Evolutionary conservation across 805 yeast genomes (phyloP).

Genomic region (Wickerhamomyces chaumierensis): DNA sequence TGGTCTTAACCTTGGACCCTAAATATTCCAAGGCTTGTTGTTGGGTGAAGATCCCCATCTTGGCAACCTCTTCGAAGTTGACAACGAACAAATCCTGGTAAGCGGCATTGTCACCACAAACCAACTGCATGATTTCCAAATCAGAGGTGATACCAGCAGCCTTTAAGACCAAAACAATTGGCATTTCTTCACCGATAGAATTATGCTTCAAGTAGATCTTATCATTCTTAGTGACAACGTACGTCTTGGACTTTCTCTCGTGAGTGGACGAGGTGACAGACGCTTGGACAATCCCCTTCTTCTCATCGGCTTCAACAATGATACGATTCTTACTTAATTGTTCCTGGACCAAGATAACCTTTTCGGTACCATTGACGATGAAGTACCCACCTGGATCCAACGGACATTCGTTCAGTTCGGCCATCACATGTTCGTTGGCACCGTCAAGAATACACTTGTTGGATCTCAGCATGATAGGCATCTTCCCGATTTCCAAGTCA

Average conservation of each 20-base stretch:
- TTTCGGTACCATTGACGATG: conserved; percentile 95
- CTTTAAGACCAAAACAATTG: conserved; percentile 83
- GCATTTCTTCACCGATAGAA: conserved; percentile 90
- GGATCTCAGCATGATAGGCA: conserved; percentile 97
- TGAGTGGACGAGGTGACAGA: conserved; percentile 97
- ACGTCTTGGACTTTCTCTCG: conserved; percentile 95
- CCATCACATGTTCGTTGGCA: conserved; percentile 75
- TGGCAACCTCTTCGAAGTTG: conserved; percentile 89
- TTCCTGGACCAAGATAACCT: conserved; percentile 93
- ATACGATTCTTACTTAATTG: conserved; percentile 95
- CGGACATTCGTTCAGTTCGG: conserved; percentile 84
- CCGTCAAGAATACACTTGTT: conserved; percentile 83
- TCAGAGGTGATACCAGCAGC: conserved; percentile 94
- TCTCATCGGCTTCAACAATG: conserved; percentile 94
- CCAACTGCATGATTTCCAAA: conserved; percentile 84
- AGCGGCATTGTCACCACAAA: conserved; percentile 79
- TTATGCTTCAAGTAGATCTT: conserved; percentile 88
- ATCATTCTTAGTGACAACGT: conserved; percentile 85
- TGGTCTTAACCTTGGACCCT: conserved; percentile 85
- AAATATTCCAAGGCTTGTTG: conserved; percentile 87
- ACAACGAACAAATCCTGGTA: conserved; percentile 90
- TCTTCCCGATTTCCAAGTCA: conserved; percentile 89
- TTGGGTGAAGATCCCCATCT: conserved; percentile 77
- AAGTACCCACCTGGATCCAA: conserved; percentile 98
- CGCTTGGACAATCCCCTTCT: conserved; percentile 90